Evolutionary conservation across 257 asterid species (phyloP), one percentile per base, ranked within the genome.

Genomic region (Solanum verrucosum): DNA sequence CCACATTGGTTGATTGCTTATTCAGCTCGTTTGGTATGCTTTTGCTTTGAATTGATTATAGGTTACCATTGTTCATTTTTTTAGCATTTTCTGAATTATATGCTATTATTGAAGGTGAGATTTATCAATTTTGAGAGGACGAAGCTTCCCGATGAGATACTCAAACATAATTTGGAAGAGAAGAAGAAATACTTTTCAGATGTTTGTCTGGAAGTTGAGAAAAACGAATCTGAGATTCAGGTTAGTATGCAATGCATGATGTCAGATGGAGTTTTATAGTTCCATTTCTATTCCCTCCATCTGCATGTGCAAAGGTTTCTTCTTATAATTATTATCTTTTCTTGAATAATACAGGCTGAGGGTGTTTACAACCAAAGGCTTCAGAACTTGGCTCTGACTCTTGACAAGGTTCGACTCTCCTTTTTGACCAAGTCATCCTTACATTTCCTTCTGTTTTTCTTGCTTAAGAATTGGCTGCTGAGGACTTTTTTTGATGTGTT

Each of bases 1-100:
- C 99, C 99, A 52, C 97, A 96, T 89, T 97, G 99, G 99, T 92
- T 97, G 89, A 94, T 97, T 90, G 98, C 98, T 87, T 97, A 96
- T 91, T 60, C 98, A 49, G 99, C 99, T 84, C 96, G 96, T 83
- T 92, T 97, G 95, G 99, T 97, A 89, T 77, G 93, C 52, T 29
- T 83, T 68, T 89, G 74, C 88, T 12, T 90, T 88, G 38, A 68
- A 16, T 49, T 77, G 72, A 37, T 73, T 63, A 84, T 29, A 37
- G 59, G 21, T 60, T 63, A 63, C 49, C 56, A 68, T 23, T 10
- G 65, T 46, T 29, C 56, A 31, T 16, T 84, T 86, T 38, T 25
- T 29, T 25, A 70, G 88, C 20, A 35, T 35, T 83, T 88, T 87
- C 87, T 84, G 87, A 89, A 85, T 52, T 87, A 72, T 82, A 60